phyloP scores from a whole-genome alignment of 2,329 filamentous ascomycete genomes.

The Aspergillus novoparasiticus region DNA sequence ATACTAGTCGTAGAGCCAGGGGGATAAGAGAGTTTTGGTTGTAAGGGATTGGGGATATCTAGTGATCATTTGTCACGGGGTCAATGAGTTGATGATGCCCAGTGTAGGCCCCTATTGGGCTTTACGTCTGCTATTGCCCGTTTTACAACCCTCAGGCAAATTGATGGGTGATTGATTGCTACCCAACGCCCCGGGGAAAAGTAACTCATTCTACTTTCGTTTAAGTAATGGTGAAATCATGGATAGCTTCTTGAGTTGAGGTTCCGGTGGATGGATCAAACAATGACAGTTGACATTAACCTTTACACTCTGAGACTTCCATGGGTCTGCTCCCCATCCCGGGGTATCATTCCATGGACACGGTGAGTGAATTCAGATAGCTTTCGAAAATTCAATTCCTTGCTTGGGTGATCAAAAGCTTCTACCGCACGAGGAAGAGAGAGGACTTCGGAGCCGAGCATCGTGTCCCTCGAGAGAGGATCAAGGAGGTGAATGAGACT shows the following conservation, averaged over 20 bases:
- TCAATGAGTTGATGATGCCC: not conserved
- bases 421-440: not conserved
- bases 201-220: not conserved
- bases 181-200: not conserved
- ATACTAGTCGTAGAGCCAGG: not conserved
- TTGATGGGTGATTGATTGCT: not conserved
- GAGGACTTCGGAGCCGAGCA: not conserved
- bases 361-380: not conserved
- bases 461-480: not conserved
- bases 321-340: not conserved
- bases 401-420: not conserved
- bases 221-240: constrained; percentile 4
- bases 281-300: not conserved
- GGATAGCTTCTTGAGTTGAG: not conserved
- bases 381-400: not conserved
- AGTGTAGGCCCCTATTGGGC: not conserved
- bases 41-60: not conserved
- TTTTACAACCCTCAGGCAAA: not conserved
- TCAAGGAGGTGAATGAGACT: not conserved
- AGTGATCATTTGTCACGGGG: not conserved
- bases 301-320: not conserved
- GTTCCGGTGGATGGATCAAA: not conserved
- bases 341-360: not conserved
- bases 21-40: not conserved
- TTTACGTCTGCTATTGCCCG: not conserved